Percentiles rank a stretch among this genome's conserved stretches.
phyloP scores from a whole-genome alignment of 345 rosid species.

The Jatropha curcas region DNA sequence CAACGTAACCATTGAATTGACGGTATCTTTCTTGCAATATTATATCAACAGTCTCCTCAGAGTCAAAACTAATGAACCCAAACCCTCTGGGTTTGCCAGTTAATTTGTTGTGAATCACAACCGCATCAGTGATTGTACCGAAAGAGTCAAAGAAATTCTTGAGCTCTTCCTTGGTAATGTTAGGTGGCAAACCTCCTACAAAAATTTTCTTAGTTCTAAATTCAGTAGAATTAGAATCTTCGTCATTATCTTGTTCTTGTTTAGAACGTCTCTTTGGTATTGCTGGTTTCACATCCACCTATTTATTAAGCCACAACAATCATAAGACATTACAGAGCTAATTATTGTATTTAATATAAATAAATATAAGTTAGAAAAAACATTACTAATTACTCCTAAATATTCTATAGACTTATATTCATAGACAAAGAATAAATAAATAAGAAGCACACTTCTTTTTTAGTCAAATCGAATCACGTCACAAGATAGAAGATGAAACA shows the following conservation, averaged over 20 bases:
- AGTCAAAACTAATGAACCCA: slow-evolving; percentile 28
- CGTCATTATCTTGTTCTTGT: neutral
- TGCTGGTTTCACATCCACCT: slow-evolving; percentile 24
- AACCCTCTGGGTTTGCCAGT: slow-evolving; percentile 24
- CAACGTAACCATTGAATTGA: slow-evolving; percentile 8
- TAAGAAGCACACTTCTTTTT: too few species aligned
- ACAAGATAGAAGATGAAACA: too few species aligned
- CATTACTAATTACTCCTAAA: too few species aligned
- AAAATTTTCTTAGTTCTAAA: slow-evolving; percentile 24
- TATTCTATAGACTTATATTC: too few species aligned
- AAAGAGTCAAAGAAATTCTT: slow-evolving; percentile 16
- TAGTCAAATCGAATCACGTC: too few species aligned
- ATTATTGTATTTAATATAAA: too few species aligned
- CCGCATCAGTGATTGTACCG: slow-evolving; percentile 18
- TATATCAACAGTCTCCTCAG: slow-evolving; percentile 13
- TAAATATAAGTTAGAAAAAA: neutral
- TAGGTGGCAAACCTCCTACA: slow-evolving; percentile 30
- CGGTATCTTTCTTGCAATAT: slow-evolving; percentile 12
- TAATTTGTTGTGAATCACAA: slow-evolving; percentile 8
- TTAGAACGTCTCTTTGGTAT: neutral
- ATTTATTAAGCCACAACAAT: neutral
- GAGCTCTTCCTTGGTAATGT: slow-evolving; percentile 20
- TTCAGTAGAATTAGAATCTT: too few species aligned
- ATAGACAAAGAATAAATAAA: too few species aligned
- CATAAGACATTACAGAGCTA: neutral